Evolutionary conservation across 2,329 filamentous ascomycete genomes (phyloP).

Genomic region (Harringtonia lauricola): DNA sequence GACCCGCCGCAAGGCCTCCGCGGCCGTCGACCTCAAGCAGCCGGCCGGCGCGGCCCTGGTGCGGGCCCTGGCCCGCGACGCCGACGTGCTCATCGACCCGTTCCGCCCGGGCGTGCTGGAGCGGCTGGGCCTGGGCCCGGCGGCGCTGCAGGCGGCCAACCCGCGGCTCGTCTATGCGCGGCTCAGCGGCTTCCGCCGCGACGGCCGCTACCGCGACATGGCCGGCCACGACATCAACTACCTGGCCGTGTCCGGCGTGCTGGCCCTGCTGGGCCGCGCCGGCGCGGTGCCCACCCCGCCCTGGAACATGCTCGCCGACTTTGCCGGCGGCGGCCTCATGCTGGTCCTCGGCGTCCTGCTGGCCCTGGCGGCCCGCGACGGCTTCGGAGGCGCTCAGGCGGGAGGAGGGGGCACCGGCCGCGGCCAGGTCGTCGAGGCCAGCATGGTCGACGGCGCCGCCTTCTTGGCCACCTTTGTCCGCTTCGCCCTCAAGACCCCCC

Average conservation of each 20-base stretch:
- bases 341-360: constrained; percentile 75
- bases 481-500: constrained; percentile 48
- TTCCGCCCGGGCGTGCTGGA: constrained; percentile 89
- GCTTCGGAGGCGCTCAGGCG: too few relatives aligned
- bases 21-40: constrained; percentile 70
- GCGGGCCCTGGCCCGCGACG: constrained; percentile 46
- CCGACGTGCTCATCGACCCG: constrained; percentile 83
- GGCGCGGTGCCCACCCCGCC: constrained; percentile 66
- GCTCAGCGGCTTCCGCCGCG: constrained; percentile 81
- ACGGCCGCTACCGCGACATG: constrained; percentile 78
- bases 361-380: constrained; percentile 55
- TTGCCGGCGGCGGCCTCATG: constrained; percentile 76
- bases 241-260: constrained; percentile 72
- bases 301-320: constrained; percentile 77
- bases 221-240: constrained; percentile 97
- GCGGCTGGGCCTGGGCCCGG: constrained; percentile 66
- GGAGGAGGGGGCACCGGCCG: constrained; percentile 36
- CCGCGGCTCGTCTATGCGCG: constrained; percentile 69
- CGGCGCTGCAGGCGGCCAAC: constrained; percentile 55
- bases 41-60: constrained; percentile 52
- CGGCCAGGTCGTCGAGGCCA: constrained; percentile 87
- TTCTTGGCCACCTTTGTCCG: constrained; percentile 73
- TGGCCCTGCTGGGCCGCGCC: constrained; percentile 63
- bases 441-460: constrained; percentile 86
- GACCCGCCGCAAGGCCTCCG: constrained; percentile 68